Percentiles rank a stretch among this genome's conserved stretches.
phyloP scores from a whole-genome alignment of 305 asterid genomes.

The Solanum hybrid region DNA sequence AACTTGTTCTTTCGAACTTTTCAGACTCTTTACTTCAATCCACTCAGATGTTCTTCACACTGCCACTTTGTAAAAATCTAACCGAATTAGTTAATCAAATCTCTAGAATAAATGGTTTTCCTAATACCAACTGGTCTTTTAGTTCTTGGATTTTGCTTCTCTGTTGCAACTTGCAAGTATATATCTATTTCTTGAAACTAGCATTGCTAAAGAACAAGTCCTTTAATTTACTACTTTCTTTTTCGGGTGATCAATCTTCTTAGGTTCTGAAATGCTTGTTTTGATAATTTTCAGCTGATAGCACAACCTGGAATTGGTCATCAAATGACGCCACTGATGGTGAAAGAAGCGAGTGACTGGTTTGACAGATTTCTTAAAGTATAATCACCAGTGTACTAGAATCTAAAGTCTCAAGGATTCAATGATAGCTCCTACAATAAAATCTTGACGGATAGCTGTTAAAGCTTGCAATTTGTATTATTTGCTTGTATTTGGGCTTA shows the following conservation, averaged over 20 bases:
- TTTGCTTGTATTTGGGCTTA: not conserved
- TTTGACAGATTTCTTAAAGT: constrained; percentile 44
- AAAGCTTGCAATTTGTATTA: not conserved
- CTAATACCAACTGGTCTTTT: not conserved
- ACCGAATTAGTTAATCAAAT: not conserved
- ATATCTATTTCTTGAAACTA: not conserved
- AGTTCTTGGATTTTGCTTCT: not conserved
- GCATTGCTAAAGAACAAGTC: not conserved
- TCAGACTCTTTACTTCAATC: not conserved
- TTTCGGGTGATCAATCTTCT: not conserved
- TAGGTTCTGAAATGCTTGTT: not conserved
- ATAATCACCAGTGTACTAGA: not conserved
- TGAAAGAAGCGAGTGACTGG: constrained; percentile 88
- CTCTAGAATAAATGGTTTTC: not conserved
- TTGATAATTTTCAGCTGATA: constrained; percentile 33
- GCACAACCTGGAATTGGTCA: constrained; percentile 62
- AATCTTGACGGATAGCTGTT: not conserved
- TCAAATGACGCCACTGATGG: constrained; percentile 74
- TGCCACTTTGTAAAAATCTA: not conserved
- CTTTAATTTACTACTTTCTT: not conserved
- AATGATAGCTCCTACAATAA: not conserved
- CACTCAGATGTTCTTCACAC: not conserved
- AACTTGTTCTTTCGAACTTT: not conserved
- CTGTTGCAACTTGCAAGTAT: not conserved
- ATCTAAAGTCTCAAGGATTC: too few species aligned